These are phyloP conservation scores for Rhododendron mucronatum DNA, from an alignment of 148 eudicot genomes.

Conservation along the genomic window DNA sequence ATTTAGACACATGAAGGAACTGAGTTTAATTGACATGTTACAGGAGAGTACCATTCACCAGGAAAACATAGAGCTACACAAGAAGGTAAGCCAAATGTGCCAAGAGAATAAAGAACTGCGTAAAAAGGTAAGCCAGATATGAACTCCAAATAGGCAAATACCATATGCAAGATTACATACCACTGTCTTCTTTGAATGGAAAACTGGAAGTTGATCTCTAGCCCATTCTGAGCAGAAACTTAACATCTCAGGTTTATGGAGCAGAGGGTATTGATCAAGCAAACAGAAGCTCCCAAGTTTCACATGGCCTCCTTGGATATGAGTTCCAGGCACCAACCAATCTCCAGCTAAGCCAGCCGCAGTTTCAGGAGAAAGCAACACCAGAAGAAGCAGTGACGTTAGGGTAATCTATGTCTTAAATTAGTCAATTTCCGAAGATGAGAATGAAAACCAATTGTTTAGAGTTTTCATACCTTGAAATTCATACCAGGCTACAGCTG, in stretches of 20 bases:
- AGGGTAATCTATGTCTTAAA: constrained; percentile 8
- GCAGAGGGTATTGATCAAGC: constrained; percentile 17
- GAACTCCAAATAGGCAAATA: background rate
- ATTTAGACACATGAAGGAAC: background rate
- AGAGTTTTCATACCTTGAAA: background rate
- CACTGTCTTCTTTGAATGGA: background rate
- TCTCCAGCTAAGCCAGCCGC: constrained; percentile 60
- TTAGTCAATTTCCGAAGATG: background rate
- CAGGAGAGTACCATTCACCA: constrained; percentile 60
- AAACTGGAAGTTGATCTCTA: background rate
- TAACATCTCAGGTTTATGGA: constrained; percentile 36
- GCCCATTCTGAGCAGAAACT: background rate
- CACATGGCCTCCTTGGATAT: constrained; percentile 19
- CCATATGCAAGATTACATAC: background rate
- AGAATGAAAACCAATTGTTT: background rate
- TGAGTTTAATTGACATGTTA: constrained; percentile 16
- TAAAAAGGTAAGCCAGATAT: constrained; percentile 42
- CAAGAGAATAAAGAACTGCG: constrained; percentile 54
- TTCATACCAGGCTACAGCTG: constrained; percentile 50
- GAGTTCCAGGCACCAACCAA: constrained; percentile 31
- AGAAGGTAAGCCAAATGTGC: constrained; percentile 40
- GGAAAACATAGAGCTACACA: constrained; percentile 61
- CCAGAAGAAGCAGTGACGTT: constrained; percentile 11
- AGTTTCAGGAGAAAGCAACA: constrained; percentile 27
- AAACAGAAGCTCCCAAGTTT: constrained; percentile 25